Conservation (phyloP, 768 basidiomycete species). For the Boletus insuetus region DNA sequence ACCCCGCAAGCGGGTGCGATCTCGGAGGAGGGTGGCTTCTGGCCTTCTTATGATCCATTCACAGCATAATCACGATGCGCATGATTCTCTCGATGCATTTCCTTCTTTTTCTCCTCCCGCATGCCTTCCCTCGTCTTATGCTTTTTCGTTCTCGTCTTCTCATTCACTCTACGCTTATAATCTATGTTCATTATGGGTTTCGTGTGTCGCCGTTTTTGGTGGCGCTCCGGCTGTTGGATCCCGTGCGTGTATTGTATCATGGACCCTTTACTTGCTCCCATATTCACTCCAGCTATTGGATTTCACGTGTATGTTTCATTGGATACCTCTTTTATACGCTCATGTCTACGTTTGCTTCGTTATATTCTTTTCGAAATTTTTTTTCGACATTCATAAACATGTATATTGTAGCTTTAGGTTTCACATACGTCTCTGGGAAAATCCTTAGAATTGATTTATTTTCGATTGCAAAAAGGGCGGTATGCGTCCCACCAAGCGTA, state of each 20-base stretch:
- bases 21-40: constrained; percentile 20
- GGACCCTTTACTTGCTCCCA: neutral
- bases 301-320: neutral
- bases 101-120: neutral
- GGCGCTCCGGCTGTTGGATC: constrained; percentile 4
- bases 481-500: no score
- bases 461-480: neutral
- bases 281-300: neutral
- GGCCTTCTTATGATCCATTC: constrained; percentile 28
- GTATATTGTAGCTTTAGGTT: neutral
- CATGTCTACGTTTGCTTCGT: neutral
- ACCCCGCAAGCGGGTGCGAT: constrained; percentile 12
- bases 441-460: neutral
- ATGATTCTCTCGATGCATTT: neutral
- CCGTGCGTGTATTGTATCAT: constrained; percentile 13
- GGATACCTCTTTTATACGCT: constrained; percentile 2
- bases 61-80: constrained; percentile 12
- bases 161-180: neutral
- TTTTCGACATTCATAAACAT: neutral
- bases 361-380: neutral
- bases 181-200: constrained; percentile 2
- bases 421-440: neutral
- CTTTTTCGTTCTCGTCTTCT: neutral
- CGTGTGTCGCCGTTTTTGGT: neutral
- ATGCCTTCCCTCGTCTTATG: neutral